A percentile compares a stretch with the other conserved stretches of the same genome.
phyloP scores from a whole-genome alignment of 805 yeast genomes.

The Saccharomycopsis capsularis region DNA sequence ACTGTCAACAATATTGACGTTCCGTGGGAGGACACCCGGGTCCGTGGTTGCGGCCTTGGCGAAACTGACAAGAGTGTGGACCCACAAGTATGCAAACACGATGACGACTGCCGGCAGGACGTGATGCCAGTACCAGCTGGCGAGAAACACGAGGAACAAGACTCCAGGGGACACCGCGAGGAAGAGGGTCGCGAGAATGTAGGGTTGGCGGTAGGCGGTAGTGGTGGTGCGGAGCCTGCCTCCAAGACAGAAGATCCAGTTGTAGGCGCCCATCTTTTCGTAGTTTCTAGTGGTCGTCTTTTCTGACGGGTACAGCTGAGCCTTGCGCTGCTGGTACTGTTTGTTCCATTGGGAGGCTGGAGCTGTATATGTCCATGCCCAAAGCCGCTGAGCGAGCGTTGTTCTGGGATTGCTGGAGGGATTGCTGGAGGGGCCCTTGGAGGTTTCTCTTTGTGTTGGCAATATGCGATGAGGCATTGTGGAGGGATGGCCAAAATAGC shows the following conservation, averaged over 20 bases:
- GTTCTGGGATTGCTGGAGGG: background rate
- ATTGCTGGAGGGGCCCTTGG: too few relatives aligned
- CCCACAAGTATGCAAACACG: slow-evolving; percentile 53
- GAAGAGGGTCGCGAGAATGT: slow-evolving; percentile 32
- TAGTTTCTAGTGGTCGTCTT: slow-evolving; percentile 34
- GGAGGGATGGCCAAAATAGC: background rate
- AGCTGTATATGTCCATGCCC: slow-evolving; percentile 3
- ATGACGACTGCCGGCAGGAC: slow-evolving; percentile 51
- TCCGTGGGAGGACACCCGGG: slow-evolving; percentile 66
- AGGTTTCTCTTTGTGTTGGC: background rate
- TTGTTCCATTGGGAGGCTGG: slow-evolving; percentile 4
- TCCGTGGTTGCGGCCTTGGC: slow-evolving; percentile 52
- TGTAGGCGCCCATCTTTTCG: slow-evolving; percentile 34
- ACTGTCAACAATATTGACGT: slow-evolving; percentile 48
- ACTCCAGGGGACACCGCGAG: slow-evolving; percentile 40
- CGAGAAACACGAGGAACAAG: slow-evolving; percentile 46
- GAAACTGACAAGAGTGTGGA: slow-evolving; percentile 40
- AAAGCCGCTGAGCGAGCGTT: background rate
- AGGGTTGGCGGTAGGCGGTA: slow-evolving; percentile 31
- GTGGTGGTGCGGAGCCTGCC: slow-evolving; percentile 50
- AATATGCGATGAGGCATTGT: background rate
- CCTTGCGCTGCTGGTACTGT: background rate
- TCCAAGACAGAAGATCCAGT: slow-evolving; percentile 51
- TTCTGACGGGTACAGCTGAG: background rate
- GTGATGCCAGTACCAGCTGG: slow-evolving; percentile 49